A percentile compares a stretch with the other conserved stretches of the same genome.
Evolutionary conservation across 208 protist genomes (phyloP).

Genomic region (Trypanosoma cruzi): DNA sequence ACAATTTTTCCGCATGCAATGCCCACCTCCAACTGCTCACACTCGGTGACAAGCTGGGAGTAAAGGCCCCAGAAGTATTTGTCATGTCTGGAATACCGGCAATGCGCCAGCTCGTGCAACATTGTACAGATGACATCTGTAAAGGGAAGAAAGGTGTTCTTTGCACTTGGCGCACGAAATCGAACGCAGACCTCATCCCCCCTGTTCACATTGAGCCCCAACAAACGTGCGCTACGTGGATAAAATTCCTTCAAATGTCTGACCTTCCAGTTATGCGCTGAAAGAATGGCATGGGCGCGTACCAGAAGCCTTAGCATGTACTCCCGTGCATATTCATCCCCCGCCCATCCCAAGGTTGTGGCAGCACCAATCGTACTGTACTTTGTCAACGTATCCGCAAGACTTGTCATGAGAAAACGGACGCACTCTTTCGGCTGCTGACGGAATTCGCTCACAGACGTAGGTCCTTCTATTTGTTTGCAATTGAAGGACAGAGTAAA

Average conservation of each 20-base stretch:
- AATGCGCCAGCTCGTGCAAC: constrained; percentile 91
- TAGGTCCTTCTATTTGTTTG: neutral
- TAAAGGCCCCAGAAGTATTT: constrained; percentile 79
- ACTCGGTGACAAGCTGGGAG: constrained; percentile 73
- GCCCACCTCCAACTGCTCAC: constrained; percentile 60
- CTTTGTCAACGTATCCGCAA: neutral
- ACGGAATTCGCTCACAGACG: neutral
- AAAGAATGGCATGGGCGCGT: constrained; percentile 51
- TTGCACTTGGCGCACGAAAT: constrained; percentile 67
- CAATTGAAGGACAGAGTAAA: neutral
- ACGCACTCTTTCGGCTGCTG: neutral
- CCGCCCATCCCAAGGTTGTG: constrained; percentile 63
- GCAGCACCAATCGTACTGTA: constrained; percentile 34
- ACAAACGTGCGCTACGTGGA: constrained; percentile 61
- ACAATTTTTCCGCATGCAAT: constrained; percentile 38
- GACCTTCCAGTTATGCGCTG: constrained; percentile 58
- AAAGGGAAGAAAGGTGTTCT: constrained; percentile 81
- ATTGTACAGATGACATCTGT: constrained; percentile 85
- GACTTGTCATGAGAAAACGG: neutral
- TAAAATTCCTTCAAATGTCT: constrained; percentile 85
- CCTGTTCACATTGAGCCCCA: constrained; percentile 85
- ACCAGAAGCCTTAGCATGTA: constrained; percentile 74
- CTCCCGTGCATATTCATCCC: constrained; percentile 54
- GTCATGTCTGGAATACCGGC: constrained; percentile 59
- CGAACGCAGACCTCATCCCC: constrained; percentile 82